Evolutionary conservation across 2,329 filamentous ascomycete genomes (phyloP).

Genomic region (Pyricularia sp.): DNA sequence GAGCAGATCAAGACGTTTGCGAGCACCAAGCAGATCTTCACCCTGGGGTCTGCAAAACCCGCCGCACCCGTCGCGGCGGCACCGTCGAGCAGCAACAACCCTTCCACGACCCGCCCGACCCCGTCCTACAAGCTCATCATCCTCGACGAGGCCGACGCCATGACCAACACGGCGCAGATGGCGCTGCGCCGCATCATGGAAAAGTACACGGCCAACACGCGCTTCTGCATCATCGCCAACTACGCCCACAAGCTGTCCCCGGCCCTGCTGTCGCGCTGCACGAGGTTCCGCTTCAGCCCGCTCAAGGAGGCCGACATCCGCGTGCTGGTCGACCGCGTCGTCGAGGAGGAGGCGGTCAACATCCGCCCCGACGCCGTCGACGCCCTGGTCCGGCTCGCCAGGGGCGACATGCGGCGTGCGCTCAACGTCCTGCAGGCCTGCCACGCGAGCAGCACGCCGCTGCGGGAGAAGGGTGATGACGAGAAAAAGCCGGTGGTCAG

Average conservation of each 20-base stretch:
- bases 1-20: constrained; percentile 99
- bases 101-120: constrained; percentile 31
- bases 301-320: constrained; percentile 83
- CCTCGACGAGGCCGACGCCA: constrained; percentile 96
- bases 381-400: constrained; percentile 76
- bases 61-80: constrained; percentile 25
- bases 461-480: constrained; percentile 42
- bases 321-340: constrained; percentile 76
- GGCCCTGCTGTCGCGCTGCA: constrained; percentile 85
- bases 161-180: constrained; percentile 99
- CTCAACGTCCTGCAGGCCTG: constrained; percentile 95
- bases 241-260: constrained; percentile 97
- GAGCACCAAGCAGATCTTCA: constrained; percentile 95
- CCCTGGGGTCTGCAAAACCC: constrained; percentile 33
- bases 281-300: constrained; percentile 88
- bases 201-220: constrained; percentile 95
- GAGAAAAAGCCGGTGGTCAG: constrained; percentile 41
- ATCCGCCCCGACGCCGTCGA: constrained; percentile 75
- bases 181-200: constrained; percentile 96
- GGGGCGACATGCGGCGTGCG: constrained; percentile 91
- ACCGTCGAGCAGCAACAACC: constrained; percentile 11
- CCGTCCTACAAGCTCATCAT: constrained; percentile 93
- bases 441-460: constrained; percentile 78
- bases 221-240: constrained; percentile 98
- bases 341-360: constrained; percentile 76